Conservation (phyloP, 164 flowering plant genomes). For the grape (Vitis vinifera) region ASM3070453v1 NC_081805.1:7433001-7433500, state of each 20-base stretch:
- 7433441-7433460: constrained; percentile 49
- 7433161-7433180: constrained; percentile 58
- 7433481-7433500: constrained; percentile 68
- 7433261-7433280: constrained; percentile 74
- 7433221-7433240: constrained; percentile 51
- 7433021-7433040: constrained; percentile 60
- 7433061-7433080: constrained; percentile 62
- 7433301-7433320: constrained; percentile 69
- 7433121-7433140: constrained; percentile 64
- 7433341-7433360: constrained; percentile 92
- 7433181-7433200: constrained; percentile 44
- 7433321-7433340: constrained; percentile 88
- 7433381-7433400: not conserved
- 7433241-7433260: constrained; percentile 32
- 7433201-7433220: constrained; percentile 47
- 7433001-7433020: constrained; percentile 66
- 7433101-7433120: constrained; percentile 65
- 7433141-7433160: constrained; percentile 73
- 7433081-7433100: constrained; percentile 73
- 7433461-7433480: constrained; percentile 67
- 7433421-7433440: not conserved
- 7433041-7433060: constrained; percentile 45
- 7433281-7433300: constrained; percentile 85
- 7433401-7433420: no score
- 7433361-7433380: constrained; percentile 50